Evolutionary conservation across 1,284 basidiomycete genomes (phyloP).

Genomic region (Salmacisia buchloeana): DNA sequence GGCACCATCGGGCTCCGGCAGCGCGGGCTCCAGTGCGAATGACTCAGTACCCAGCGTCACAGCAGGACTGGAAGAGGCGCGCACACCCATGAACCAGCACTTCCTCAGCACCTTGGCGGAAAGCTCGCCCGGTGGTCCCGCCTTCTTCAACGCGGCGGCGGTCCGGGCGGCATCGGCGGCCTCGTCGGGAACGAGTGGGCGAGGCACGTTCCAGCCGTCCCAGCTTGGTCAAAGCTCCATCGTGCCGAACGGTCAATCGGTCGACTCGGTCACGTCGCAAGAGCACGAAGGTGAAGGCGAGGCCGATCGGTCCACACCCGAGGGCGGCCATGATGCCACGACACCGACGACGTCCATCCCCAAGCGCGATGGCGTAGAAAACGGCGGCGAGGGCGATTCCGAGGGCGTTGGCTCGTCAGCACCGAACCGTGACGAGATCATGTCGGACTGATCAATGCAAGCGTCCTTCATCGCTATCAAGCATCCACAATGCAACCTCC

Average conservation of each 20-base stretch:
- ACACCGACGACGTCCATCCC: too few relatives aligned
- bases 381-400: too few relatives aligned
- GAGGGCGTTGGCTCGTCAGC: too few relatives aligned
- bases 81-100: constrained; percentile 56
- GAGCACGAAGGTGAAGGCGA: neutral
- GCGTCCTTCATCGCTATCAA: too few relatives aligned
- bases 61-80: constrained; percentile 25
- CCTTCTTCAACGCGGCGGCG: neutral
- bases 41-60: neutral
- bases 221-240: too few relatives aligned
- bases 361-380: too few relatives aligned
- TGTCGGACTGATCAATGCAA: constrained; percentile 7
- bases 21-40: constrained; percentile 11
- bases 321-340: too few relatives aligned
- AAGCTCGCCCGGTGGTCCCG: constrained; percentile 1
- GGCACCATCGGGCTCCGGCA: constrained; percentile 14
- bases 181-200: too few relatives aligned
- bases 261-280: neutral
- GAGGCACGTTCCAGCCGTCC: too few relatives aligned
- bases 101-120: constrained; percentile 56
- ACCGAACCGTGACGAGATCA: constrained; percentile 6
- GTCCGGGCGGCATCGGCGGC: neutral
- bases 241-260: too few relatives aligned
- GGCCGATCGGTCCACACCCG: neutral
- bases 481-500: too few relatives aligned